Percentiles rank a stretch among this genome's conserved stretches.
phyloP scores from a whole-genome alignment of 208 protist genomes.

The Acanthamoeba sp. region DNA sequence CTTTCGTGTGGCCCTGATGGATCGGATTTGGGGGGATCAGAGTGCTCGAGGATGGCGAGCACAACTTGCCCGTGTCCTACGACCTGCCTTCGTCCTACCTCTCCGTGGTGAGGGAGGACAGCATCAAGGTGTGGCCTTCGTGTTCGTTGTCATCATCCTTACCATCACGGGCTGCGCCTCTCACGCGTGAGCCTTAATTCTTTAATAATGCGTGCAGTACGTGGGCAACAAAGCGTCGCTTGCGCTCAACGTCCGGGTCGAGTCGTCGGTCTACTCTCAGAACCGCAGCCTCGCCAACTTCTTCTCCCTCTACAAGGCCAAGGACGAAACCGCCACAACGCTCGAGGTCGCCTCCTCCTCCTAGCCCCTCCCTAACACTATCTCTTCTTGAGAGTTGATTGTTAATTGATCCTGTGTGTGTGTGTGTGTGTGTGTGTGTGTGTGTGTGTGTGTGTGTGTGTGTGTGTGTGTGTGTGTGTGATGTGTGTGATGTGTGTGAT shows the following conservation, averaged over 20 bases:
- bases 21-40: too few relatives aligned
- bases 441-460: too few relatives aligned
- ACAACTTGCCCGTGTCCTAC: conserved; percentile 15
- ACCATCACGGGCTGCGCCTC: not conserved
- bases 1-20: too few relatives aligned
- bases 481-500: too few relatives aligned
- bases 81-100: conserved; percentile 27
- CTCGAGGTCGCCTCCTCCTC: not conserved
- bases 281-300: conserved; percentile 74
- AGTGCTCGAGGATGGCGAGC: conserved; percentile 39
- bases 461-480: too few relatives aligned
- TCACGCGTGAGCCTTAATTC: not conserved
- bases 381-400: too few relatives aligned
- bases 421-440: too few relatives aligned
- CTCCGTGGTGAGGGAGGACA: conserved; percentile 3
- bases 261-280: conserved; percentile 73
- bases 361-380: not conserved
- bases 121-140: conserved; percentile 2
- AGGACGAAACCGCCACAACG: not conserved
- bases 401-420: too few relatives aligned
- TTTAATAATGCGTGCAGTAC: not conserved
- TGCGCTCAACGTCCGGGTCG: conserved; percentile 55
- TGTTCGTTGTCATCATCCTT: not conserved
- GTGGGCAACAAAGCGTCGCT: conserved; percentile 70
- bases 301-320: not conserved